Base-by-base conservation (phyloP, 2,329 filamentous ascomycete genomes). In the Trichophyton mentagrophytes region DNA sequence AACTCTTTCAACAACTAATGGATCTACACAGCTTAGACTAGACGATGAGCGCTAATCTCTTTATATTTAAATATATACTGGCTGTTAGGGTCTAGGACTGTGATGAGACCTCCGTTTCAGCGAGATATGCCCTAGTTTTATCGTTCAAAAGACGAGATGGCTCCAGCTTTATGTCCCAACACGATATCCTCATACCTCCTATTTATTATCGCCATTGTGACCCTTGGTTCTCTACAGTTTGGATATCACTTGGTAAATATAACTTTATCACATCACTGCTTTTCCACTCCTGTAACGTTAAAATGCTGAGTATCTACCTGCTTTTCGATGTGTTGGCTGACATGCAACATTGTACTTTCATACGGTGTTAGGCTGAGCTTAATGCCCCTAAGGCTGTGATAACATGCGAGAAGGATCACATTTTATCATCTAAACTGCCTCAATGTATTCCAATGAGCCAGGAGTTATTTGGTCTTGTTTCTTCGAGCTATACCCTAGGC, bases 331-430 rank as follows among this genome's bases (percentile, higher is more conserved):
- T 8, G 20, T 22, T 56, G 20, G 53, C 53, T 56, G 53, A 56
- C 53, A 36, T 56, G 36, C 27, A 33, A 8, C n/a, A 9, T 27
- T 6, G 6, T 17, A 3, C n/a, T n/a, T 20, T 17, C 13, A 2
- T 13, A 6, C n/a, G 30, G 27, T 9, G 20, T 11, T 68, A 92
- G 91, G 89, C 90, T 67, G 93, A 97, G 73, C 83, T 99, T 64
- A 99, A 99, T 73, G 90, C 92, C 7, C 93, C 93, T 7, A 87
- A 96, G 80, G 87, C 91, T 78, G 89, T 95, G 69, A 87, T 99
- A 68, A 95, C 89, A 61, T 97, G 93, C 77, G 84, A 84, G 66
- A 85, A 84, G 65, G 80, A 82, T 66, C 77, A 77, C 46, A 78
- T 82, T 64, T 70, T 69, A 72, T 63, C 67, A 36, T 61, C 38